Evolutionary conservation across 2,329 filamentous ascomycete species (phyloP).

Genomic region (Pseudogymnoascus sp.): DNA sequence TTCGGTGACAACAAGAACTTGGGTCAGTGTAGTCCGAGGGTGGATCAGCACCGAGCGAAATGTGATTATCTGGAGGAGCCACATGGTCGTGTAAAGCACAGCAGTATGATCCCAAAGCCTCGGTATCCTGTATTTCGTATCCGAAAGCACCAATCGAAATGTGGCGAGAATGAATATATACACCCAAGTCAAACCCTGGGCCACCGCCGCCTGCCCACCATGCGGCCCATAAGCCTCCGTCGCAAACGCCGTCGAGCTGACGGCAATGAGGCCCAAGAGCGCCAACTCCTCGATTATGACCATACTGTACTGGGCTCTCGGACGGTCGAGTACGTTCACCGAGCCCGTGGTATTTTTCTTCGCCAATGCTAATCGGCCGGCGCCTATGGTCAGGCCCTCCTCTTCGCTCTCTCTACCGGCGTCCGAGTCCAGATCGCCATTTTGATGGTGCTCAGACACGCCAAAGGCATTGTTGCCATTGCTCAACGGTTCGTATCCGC

Average conservation of each 20-base stretch:
- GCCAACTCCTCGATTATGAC: conserved; percentile 67
- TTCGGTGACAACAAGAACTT: conserved; percentile 59
- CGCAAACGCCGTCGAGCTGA: conserved; percentile 58
- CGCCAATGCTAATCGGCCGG: conserved; percentile 47
- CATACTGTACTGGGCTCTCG: conserved; percentile 61
- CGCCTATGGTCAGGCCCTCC: conserved; percentile 45
- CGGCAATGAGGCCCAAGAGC: conserved; percentile 59
- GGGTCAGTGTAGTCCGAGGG: conserved; percentile 52
- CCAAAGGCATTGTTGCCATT: conserved; percentile 35
- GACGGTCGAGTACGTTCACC: conserved; percentile 64
- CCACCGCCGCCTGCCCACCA: conserved; percentile 51
- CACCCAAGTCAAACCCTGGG: conserved; percentile 65
- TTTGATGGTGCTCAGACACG: conserved; percentile 24
- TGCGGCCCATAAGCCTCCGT: conserved; percentile 50
- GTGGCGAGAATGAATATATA: conserved; percentile 70
- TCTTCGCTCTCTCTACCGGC: conserved; percentile 33
- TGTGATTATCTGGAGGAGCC: conserved; percentile 64
- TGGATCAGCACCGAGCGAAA: conserved; percentile 83
- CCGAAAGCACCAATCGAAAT: conserved; percentile 60
- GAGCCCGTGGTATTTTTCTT: conserved; percentile 56
- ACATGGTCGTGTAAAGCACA: conserved; percentile 70
- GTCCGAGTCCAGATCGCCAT: conserved; percentile 47
- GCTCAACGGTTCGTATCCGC: conserved; percentile 49
- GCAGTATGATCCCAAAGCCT: conserved; percentile 90
- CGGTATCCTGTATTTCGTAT: conserved; percentile 57